Conservation (phyloP, 495 filamentous ascomycete genomes). For the Hypomontagnella submonticulosa region DNA sequence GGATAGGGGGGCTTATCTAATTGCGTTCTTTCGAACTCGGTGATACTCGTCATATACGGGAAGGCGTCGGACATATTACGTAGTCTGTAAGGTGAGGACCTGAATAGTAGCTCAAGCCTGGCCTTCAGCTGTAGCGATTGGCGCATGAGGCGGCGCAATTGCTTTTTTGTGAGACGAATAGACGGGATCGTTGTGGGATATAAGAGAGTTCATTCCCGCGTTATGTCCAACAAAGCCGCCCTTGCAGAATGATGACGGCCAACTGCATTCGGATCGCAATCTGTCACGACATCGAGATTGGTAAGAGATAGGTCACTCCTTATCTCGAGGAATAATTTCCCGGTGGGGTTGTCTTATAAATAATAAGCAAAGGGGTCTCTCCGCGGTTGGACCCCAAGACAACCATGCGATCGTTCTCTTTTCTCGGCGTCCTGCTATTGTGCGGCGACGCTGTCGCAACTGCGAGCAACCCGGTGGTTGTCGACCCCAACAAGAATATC, state of each 20-base stretch:
- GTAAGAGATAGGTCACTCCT: too few species aligned
- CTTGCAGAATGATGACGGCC: slow-evolving; percentile 5
- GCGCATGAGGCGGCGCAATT: neutral
- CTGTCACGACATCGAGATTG: neutral
- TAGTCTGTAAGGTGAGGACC: too few species aligned
- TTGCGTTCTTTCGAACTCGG: too few species aligned
- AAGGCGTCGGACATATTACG: too few species aligned
- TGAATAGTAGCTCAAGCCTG: too few species aligned
- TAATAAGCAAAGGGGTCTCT: too few species aligned
- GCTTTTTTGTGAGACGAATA: neutral
- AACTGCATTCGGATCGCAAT: neutral
- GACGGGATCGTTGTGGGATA: neutral
- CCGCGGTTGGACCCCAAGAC: neutral
- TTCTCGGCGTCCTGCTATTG: slow-evolving; percentile 29
- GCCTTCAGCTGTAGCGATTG: slow-evolving; percentile 3
- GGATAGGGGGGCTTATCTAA: too few species aligned
- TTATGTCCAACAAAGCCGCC: neutral
- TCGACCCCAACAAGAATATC: slow-evolving; percentile 34
- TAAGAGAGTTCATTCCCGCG: neutral
- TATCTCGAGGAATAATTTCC: too few species aligned
- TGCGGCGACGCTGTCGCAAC: slow-evolving; percentile 11
- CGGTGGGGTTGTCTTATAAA: too few species aligned
- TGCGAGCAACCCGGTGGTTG: slow-evolving; percentile 22
- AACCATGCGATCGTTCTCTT: slow-evolving; percentile 31
- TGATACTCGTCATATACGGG: too few species aligned